These are phyloP conservation scores for Paramecium pentaurelia DNA, from an alignment of 73 alveolate species.

Conservation along the genomic window DNA sequence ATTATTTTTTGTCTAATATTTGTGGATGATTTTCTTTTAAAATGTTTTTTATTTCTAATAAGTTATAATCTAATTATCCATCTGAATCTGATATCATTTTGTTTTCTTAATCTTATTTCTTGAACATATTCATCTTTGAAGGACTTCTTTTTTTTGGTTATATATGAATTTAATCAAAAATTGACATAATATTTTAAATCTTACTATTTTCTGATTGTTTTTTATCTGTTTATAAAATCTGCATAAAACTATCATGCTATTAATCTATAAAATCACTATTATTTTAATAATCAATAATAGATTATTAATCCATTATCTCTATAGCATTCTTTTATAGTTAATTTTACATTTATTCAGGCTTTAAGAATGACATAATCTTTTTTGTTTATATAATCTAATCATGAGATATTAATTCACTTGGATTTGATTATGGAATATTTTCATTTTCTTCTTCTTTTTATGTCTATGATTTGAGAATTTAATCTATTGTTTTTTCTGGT, in stretches of 20 bases:
- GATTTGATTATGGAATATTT: not conserved
- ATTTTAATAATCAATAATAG: not conserved
- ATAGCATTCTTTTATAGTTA: not conserved
- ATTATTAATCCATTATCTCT: not conserved
- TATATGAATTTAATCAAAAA: not conserved
- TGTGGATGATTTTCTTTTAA: not conserved
- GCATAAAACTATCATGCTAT: not conserved
- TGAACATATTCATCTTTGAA: not conserved
- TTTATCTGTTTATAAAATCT: not conserved
- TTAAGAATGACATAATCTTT: not conserved
- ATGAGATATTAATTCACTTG: not conserved
- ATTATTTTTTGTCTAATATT: not conserved
- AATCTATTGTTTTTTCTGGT: not conserved
- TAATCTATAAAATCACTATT: not conserved
- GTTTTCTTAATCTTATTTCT: not conserved
- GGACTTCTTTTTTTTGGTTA: not conserved
- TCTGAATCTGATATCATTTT: not conserved
- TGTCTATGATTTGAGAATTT: not conserved
- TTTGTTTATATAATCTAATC: not conserved
- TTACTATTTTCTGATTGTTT: not conserved
- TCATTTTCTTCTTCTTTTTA: not conserved
- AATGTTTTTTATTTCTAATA: not conserved
- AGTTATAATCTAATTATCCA: not conserved
- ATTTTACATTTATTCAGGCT: not conserved
- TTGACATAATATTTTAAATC: not conserved